Percentiles rank a stretch among this genome's conserved stretches.
These are phyloP conservation scores for Fusarium drepaniforme DNA, from an alignment of 2,329 filamentous ascomycete species.

Conservation along the genomic window DNA sequence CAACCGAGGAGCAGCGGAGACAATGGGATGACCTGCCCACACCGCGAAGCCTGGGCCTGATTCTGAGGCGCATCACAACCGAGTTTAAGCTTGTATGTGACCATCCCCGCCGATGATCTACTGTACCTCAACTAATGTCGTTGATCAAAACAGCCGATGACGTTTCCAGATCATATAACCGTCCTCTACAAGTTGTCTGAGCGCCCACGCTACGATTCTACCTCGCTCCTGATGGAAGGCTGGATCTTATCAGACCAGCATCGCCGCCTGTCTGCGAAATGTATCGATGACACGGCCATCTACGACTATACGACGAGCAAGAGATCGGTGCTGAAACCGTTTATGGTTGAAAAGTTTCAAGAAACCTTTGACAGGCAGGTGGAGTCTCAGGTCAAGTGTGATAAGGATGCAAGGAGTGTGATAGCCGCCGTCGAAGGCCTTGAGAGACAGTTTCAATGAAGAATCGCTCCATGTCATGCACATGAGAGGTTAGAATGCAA, in stretches of 20 bases:
- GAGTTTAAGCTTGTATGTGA: constrained; percentile 30
- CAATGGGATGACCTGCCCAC: constrained; percentile 27
- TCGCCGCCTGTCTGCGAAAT: constrained; percentile 25
- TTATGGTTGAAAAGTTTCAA: constrained; percentile 32
- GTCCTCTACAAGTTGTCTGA: constrained; percentile 28
- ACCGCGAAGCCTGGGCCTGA: constrained; percentile 16
- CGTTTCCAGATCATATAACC: constrained; percentile 22
- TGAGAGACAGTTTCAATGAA: not conserved
- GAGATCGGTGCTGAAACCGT: constrained; percentile 25
- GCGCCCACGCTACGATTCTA: constrained; percentile 22
- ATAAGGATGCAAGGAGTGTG: not conserved
- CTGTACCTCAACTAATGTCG: not conserved
- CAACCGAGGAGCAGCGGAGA: not conserved
- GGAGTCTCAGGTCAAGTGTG: not conserved
- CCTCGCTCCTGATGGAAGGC: constrained; percentile 28
- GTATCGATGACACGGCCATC: constrained; percentile 25
- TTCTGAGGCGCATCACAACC: constrained; percentile 31
- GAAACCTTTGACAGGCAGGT: constrained; percentile 18
- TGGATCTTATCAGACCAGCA: constrained; percentile 29
- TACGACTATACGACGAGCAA: constrained; percentile 24
- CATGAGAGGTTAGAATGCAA: not conserved
- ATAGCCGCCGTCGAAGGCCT: constrained; percentile 1
- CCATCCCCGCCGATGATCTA: fast-evolving
- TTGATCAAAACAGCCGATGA: constrained; percentile 7
- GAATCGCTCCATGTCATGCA: not conserved